phyloP scores from a whole-genome alignment of 1,284 basidiomycete genomes.

The Cryptococcus sp. region DNA sequence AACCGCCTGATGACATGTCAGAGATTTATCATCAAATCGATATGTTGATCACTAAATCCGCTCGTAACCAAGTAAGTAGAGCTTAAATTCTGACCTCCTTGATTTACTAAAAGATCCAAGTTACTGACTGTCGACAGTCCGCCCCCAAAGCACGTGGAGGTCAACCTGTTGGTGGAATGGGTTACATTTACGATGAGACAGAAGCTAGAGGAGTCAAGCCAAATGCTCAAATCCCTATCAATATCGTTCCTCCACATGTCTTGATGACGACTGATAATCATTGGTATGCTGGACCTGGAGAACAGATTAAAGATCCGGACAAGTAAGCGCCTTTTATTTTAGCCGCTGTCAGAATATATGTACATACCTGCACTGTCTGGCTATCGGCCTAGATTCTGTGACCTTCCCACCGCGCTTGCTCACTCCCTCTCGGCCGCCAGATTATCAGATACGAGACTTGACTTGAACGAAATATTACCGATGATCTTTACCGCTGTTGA shows the following conservation, averaged over 20 bases:
- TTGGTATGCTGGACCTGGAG: conserved; percentile 28
- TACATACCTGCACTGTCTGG: too few species aligned
- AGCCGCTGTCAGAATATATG: too few species aligned
- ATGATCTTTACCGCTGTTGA: too few species aligned
- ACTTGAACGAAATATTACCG: too few species aligned
- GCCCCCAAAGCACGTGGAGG: conserved; percentile 18
- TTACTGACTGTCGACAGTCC: not conserved
- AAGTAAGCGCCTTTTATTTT: not conserved
- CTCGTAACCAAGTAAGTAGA: conserved; percentile 7
- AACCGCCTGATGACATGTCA: conserved; percentile 23
- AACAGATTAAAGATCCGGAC: conserved; percentile 15
- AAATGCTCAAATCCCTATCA: conserved; percentile 25
- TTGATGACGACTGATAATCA: conserved; percentile 34
- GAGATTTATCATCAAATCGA: conserved; percentile 18
- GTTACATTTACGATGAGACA: conserved; percentile 27
- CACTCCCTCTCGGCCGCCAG: too few species aligned
- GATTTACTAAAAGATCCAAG: not conserved
- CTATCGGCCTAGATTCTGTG: too few species aligned
- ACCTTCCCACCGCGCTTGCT: too few species aligned
- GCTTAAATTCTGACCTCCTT: not conserved
- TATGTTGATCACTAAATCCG: conserved; percentile 1
- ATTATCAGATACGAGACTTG: too few species aligned
- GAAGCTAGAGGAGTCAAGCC: conserved; percentile 7
- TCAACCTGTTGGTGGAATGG: conserved; percentile 22
- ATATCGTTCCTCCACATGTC: conserved; percentile 25